Base-by-base conservation (phyloP, 1,284 basidiomycete genomes). In the Sanguinoderma infundibulare region DNA sequence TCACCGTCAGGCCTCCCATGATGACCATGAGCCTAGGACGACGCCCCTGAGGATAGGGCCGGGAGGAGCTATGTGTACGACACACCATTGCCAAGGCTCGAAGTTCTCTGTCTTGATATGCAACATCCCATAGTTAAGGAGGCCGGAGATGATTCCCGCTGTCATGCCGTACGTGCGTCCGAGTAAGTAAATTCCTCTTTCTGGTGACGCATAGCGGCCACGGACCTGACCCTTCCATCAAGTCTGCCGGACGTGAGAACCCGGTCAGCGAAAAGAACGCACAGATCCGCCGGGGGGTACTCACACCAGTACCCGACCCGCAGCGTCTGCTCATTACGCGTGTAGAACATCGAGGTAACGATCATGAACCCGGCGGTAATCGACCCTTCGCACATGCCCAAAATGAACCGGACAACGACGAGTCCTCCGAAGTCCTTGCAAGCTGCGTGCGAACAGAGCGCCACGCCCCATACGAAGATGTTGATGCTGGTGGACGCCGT, bases 311-410 rank as follows among this genome's bases (percentile, higher is more conserved):
- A 91, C 0, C 90, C 90, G 17, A 92, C 84, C 1, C 91, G 80
- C 24, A 85, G 70, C 0, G 88, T 90, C 68, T 91, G 89, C 69
- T 94, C 92, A 5, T 74, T 83, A 26, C 87, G 81, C 0, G 89
- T 92, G 73, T 94, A 94, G 72, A 92, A 93, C 90, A 92, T 92
- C 28, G 87, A 83, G 53, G 79, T 89, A 53, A 90, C 85, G 59
- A 94, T 86, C 79, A 93, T 76, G 75, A 93, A 94, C 0, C 88
- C 89, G 0, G 89, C 87, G 0, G 90, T 92, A 66, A 94, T 89
- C 2, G 86, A 86, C 0, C 90, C 91, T 74, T 94, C 91, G 67
- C 90, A 91, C 72, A 87, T 83, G 35, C 92, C 92, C 5, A 94
- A 76, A 24, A 91, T 80, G 42, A 91, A 71, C 30, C 88, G 84